These are phyloP conservation scores for Trypanosoma caninum DNA, from an alignment of 208 protist genomes.

Conservation along the genomic window DNA sequence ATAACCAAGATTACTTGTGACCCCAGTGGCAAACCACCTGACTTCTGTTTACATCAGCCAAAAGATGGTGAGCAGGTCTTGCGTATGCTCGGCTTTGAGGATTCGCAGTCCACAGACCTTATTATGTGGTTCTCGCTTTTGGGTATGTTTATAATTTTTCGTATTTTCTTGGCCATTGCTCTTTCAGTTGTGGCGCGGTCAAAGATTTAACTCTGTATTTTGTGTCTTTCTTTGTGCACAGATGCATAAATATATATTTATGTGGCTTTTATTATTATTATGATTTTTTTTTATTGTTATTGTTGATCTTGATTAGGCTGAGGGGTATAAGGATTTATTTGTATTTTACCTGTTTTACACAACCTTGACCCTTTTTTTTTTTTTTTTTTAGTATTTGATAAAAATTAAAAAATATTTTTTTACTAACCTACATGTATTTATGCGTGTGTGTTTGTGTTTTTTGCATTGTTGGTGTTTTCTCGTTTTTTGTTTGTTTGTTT, in stretches of 20 bases:
- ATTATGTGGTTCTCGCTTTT: slow-evolving; percentile 66
- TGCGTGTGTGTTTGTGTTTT: not conserved
- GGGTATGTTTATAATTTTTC: slow-evolving; percentile 48
- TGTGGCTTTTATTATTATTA: too few species aligned
- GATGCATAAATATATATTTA: too few species aligned
- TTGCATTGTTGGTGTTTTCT: too few species aligned
- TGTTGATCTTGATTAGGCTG: not conserved
- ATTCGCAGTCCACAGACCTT: slow-evolving; percentile 39
- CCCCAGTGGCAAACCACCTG: slow-evolving; percentile 28
- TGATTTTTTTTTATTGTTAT: not conserved
- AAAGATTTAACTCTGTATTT: slow-evolving; percentile 26
- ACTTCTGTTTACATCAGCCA: slow-evolving; percentile 47
- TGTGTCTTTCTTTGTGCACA: not conserved
- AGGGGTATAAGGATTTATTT: not conserved
- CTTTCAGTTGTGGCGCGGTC: slow-evolving; percentile 34
- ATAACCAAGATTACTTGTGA: slow-evolving; percentile 55
- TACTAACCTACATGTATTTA: not conserved
- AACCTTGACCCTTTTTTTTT: not conserved
- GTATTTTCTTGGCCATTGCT: slow-evolving; percentile 27
- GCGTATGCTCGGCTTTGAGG: slow-evolving; percentile 49
- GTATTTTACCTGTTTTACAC: not conserved
- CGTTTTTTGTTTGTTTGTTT: too few species aligned
- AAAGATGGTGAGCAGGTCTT: slow-evolving; percentile 52
- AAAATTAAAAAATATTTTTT: not conserved
- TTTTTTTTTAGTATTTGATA: not conserved